These are phyloP conservation scores for Brasilioporus rufonigricans DNA, from an alignment of 768 basidiomycete species.

Conservation along the genomic window DNA sequence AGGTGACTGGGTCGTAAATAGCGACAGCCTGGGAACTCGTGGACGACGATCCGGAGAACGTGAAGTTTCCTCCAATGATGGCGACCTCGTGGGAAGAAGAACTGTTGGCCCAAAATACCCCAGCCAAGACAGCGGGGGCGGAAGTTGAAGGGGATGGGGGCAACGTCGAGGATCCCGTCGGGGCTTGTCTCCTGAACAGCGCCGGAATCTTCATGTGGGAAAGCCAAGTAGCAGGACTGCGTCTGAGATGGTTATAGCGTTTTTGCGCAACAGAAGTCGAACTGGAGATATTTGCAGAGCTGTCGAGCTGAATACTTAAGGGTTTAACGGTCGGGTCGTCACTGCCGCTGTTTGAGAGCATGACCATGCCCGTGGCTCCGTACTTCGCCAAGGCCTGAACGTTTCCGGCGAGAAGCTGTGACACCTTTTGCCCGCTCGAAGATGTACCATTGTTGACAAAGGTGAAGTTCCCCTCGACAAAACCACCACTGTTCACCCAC, in stretches of 20 bases:
- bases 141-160: constrained; percentile 53
- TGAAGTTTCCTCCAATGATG: constrained; percentile 90
- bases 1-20: constrained; percentile 61
- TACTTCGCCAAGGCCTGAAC: constrained; percentile 54
- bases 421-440: constrained; percentile 33
- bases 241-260: constrained; percentile 38
- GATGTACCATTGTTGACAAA: constrained; percentile 68
- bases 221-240: constrained; percentile 45
- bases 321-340: constrained; percentile 58
- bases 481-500: constrained; percentile 78
- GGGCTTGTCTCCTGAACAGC: constrained; percentile 50
- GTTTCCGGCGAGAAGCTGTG: constrained; percentile 71
- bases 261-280: constrained; percentile 34
- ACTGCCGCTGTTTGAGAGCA: constrained; percentile 65
- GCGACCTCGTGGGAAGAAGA: constrained; percentile 62
- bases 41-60: constrained; percentile 46
- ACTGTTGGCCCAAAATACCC: constrained; percentile 86
- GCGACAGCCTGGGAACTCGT: constrained; percentile 54
- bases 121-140: constrained; percentile 82
- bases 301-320: constrained; percentile 55
- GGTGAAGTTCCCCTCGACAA: constrained; percentile 66
- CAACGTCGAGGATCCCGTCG: constrained; percentile 47
- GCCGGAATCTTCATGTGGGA: constrained; percentile 43
- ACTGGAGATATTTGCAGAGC: constrained; percentile 31
- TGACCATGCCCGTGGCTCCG: constrained; percentile 78